Base-by-base conservation (phyloP, 176 grass and related monocot species). In the Carex kokanica region DNA sequence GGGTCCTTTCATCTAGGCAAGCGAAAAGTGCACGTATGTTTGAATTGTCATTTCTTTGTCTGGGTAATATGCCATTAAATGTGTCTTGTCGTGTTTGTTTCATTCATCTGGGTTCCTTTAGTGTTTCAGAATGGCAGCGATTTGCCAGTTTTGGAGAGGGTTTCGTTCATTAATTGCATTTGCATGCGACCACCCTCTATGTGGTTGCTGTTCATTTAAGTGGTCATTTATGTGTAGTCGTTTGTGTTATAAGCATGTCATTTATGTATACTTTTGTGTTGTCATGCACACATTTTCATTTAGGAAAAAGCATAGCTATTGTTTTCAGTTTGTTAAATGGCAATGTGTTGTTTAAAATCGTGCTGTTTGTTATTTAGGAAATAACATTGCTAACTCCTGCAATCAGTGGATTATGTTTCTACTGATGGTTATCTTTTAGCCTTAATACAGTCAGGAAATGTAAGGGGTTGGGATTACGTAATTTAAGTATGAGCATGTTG, bases 71-170 rank as follows among this genome's bases (percentile, higher is more conserved):
- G 38, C 61, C 69, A 53, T 78, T 67, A 15, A 57, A 67, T 85
- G 34, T 79, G 41, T 47, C 49, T 52, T 21, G 40, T 78, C 72
- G 21, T 16, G 5, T 78, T 54, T 64, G 74, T 85, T 64, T 78
- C 9, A 20, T 20, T 49, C 56, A 74, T 53, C 67, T 63, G 21
- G 78, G 62, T 52, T 25, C 16, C 15, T 84, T 34, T 25, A 78
- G 60, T 24, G 49, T 82, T 13, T 24, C 71, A 66, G 24, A 86
- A 59, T 82, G 85, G 89, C 86, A 90, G 86, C 1, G 49, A 79
- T 78, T 85, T 85, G 82, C 77, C 86, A 81, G 70, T 34, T 88
- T 40, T 85, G 52, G 38, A 14, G 84, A 16, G 60, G 45, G 60
- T 78, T 24, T 78, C 51, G 54, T 82, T 62, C 41, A 65, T 61